Evolutionary conservation across 768 basidiomycete species (phyloP), one percentile per base, ranked within the genome.

Genomic region (Rhizopogon sp.): DNA sequence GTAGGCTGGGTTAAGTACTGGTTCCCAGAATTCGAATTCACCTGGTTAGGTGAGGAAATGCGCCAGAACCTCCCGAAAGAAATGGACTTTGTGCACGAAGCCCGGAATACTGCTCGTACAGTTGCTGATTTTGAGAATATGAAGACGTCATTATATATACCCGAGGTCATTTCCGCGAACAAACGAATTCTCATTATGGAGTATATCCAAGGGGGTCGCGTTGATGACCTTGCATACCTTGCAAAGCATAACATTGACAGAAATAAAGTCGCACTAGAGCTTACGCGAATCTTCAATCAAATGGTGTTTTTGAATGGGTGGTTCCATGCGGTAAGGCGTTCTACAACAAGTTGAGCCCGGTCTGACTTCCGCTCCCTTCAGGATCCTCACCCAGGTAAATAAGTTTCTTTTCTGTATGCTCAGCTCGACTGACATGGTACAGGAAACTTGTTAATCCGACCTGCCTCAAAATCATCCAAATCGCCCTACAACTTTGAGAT

Each of bases 301-400:
- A 98, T 98, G 97, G 92, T 98, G 10, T 96, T 98, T 64, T 67
- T 97, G 42, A 91, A 96, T 66, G 95, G 95, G 16, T 93, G 87
- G 83, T 90, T 90, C 67, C 87, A 88, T 72, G 87, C 84, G 40
- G 88, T 89, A 64, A 68, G 86, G 72, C 1, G 20, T 47, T 42
- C 37, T 28, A 49, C 33, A 28, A 20, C 14, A 9, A 17, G 4
- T 53, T 53, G 22, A 20, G 28, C 6, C 39, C 16, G 40, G 50
- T 54, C 51, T 50, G 4, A 44, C 25, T 37, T 43, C 3, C 6
- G 42, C 22, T 9, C 59, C 17, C 29, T 29, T 5, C 69, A 92
- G 83, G 94, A 96, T 65, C 92, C 93, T 33, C 95, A 96, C 69
- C 85, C 87, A 63, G 90, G 88, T 85, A 72, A 61, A 53, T 39